These are phyloP conservation scores for Gossypium davidsonii DNA, from an alignment of 441 rosid species.

Conservation along the genomic window DNA sequence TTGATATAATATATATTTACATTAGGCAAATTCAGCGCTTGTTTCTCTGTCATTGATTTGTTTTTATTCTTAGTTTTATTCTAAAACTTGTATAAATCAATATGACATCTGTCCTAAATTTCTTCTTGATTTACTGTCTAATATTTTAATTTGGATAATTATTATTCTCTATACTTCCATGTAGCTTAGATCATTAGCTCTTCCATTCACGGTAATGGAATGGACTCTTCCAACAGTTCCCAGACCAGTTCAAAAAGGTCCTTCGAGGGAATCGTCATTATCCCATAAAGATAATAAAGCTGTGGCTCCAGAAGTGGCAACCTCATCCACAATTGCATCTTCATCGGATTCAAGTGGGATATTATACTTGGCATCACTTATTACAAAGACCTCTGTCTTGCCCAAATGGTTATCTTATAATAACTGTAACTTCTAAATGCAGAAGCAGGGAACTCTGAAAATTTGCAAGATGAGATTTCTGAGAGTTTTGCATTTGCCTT, in stretches of 20 bases:
- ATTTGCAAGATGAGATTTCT: constrained; percentile 61
- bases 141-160: constrained; percentile 30
- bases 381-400: constrained; percentile 9
- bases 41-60: not conserved
- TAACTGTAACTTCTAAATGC: constrained; percentile 27
- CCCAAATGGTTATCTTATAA: constrained; percentile 12
- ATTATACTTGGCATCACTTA: constrained; percentile 18
- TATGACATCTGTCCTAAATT: not conserved
- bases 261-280: constrained; percentile 42
- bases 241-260: constrained; percentile 53
- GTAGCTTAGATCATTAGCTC: constrained; percentile 99
- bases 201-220: constrained; percentile 97
- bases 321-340: constrained; percentile 36
- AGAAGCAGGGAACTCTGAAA: constrained; percentile 48
- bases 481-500: constrained; percentile 98
- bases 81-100: not conserved
- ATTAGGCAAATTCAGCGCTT: not conserved
- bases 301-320: constrained; percentile 42
- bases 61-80: constrained; percentile 2
- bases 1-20: not conserved
- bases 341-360: constrained; percentile 72
- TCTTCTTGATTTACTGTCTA: constrained; percentile 5
- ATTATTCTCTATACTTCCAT: constrained; percentile 40
- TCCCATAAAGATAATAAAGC: constrained; percentile 34
- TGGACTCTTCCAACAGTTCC: constrained; percentile 99